Evolutionary conservation across 305 asterid species (phyloP), one percentile per base, ranked within the genome.

Genomic region (Fraxinus baroniana): DNA sequence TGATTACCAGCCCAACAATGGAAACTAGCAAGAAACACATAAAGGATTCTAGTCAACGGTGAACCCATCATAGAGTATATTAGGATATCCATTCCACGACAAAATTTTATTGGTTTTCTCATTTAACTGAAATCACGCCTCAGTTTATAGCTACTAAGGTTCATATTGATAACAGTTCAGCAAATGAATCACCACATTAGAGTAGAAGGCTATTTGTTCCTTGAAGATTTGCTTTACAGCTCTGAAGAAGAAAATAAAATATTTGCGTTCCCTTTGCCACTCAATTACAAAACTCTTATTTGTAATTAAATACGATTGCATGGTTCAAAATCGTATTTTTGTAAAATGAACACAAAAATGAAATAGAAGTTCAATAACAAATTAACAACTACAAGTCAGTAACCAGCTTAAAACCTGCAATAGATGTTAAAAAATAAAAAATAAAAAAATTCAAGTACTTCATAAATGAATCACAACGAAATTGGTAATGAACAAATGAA

Each of bases 1-100:
- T 96, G 91, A 96, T 92, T 73, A 82, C 89, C 87, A 96, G 86
- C 83, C 99, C 99, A 80, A 96, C 74, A 85, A 96, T 84, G 71
- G 99, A 96, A 81, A 96, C 99, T 96, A 82, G 78, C 66, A 75
- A 37, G 26, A 46, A 72, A 30, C 79, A 72, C 4, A 74, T 55
- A 46, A 81, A 77, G 20, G 4, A 39, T 24, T 64, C 41, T 36
- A 84, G 88, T 93, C 86, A 90, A 91, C 77, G 57, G 77, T 13
- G 64, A 78, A 83, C 78, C 49, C 77, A 30, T 39, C 60, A 77
- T 77, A 49, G 41, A 46, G 17, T 18, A 74, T 77, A 84, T 84
- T 83, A 81, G 46, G 72, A 66, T 60, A 49, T 57, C 66, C 70
- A 84, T 72, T 78, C 18, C 18, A 62, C 78, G 70, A 62, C 82